Evolutionary conservation across 2,329 filamentous ascomycete genomes (phyloP).

Genomic region (Chaetomium olivaceum): DNA sequence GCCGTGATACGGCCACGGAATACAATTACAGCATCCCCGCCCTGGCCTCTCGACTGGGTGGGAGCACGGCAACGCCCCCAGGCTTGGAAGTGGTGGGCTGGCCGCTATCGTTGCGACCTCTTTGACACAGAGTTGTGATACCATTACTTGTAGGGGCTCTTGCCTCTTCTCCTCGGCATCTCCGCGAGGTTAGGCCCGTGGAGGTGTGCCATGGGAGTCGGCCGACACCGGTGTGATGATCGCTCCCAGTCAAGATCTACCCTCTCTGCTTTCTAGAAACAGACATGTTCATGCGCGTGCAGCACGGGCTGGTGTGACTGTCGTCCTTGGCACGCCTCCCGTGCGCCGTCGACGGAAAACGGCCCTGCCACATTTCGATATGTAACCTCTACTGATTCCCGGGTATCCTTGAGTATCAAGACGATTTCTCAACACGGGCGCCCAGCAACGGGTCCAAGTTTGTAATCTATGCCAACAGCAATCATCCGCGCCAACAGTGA

Average conservation of each 20-base stretch:
- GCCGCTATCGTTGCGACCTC: neutral
- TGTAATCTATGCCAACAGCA: conserved; percentile 53
- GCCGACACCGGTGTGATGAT: conserved; percentile 20
- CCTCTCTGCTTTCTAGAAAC: neutral
- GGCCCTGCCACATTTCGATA: conserved; percentile 25
- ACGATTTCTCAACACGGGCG: conserved; percentile 58
- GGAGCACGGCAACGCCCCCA: conserved; percentile 1
- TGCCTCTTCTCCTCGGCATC: neutral
- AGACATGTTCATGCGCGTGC: conserved; percentile 1
- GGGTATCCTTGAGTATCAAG: conserved; percentile 54
- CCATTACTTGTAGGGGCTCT: neutral
- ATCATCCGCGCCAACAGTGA: conserved; percentile 51
- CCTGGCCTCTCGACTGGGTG: neutral
- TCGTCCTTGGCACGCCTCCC: neutral
- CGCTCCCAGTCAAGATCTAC: conserved; percentile 10
- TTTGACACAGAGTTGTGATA: neutral
- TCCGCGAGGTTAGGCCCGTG: neutral
- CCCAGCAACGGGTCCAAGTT: conserved; percentile 54
- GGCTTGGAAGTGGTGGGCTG: neutral
- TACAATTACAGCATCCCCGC: neutral
- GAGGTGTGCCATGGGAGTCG: conserved; percentile 1
- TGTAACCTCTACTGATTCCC: conserved; percentile 63
- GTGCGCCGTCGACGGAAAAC: neutral
- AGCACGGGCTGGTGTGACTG: neutral
- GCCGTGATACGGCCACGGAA: neutral